These are phyloP conservation scores for Ophiostoma sp. DNA, from an alignment of 2,329 filamentous ascomycete genomes.

Conservation along the genomic window DNA sequence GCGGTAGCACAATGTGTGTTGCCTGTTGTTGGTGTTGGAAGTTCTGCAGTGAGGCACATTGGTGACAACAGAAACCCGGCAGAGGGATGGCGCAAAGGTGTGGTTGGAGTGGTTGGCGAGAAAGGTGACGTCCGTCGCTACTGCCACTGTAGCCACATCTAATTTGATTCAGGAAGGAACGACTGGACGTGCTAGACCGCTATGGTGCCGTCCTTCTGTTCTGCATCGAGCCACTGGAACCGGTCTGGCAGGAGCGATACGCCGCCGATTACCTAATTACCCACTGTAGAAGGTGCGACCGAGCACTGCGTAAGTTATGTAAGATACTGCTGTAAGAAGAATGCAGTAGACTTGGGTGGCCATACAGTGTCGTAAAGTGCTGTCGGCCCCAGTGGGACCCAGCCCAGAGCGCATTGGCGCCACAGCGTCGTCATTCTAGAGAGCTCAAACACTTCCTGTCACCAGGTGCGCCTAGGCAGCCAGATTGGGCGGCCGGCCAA, in stretches of 20 bases:
- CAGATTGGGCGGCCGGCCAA: constrained; percentile 15
- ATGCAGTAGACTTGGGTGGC: too few species aligned
- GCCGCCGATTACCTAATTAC: neutral
- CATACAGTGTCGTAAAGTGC: too few species aligned
- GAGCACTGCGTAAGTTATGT: neutral
- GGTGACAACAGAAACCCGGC: neutral
- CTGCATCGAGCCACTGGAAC: neutral
- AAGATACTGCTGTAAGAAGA: too few species aligned
- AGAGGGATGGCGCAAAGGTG: neutral
- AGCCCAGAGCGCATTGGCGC: neutral
- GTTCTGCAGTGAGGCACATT: neutral
- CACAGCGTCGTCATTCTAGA: constrained; percentile 21
- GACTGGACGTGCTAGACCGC: neutral
- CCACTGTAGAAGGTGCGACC: neutral
- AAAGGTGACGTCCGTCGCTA: too few species aligned
- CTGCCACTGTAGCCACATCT: neutral
- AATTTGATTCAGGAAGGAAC: neutral
- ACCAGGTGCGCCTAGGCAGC: constrained; percentile 21
- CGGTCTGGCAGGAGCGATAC: neutral
- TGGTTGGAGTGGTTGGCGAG: too few species aligned
- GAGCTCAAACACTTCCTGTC: neutral
- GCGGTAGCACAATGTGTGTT: neutral
- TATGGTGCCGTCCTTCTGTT: neutral
- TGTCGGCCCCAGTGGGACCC: neutral
- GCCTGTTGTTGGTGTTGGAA: neutral